Evolutionary conservation across 306 rosid species (phyloP).

Genomic region (Aeschynomene evenia): DNA sequence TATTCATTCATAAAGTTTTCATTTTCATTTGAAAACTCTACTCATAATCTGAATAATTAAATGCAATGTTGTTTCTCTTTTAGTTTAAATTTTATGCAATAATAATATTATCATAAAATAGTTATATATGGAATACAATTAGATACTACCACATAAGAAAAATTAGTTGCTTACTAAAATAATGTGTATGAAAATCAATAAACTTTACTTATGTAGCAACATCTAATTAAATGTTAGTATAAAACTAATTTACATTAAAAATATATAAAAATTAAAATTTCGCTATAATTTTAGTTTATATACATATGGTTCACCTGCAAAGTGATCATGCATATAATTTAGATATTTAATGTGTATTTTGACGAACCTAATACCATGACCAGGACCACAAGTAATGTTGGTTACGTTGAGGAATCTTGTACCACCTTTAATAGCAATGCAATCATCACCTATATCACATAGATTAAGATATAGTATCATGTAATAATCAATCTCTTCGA

Average conservation of each 20-base stretch:
- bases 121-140: too few relatives aligned
- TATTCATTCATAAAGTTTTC: neutral
- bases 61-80: neutral
- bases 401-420: slow-evolving; percentile 14
- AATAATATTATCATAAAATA: too few relatives aligned
- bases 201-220: too few relatives aligned
- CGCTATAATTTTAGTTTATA: neutral
- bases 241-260: too few relatives aligned
- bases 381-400: slow-evolving; percentile 45
- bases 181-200: too few relatives aligned
- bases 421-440: slow-evolving; percentile 44
- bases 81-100: too few relatives aligned
- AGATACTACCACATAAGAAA: too few relatives aligned
- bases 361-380: slow-evolving; percentile 59
- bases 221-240: too few relatives aligned
- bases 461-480: too few relatives aligned
- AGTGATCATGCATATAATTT: neutral
- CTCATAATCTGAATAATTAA: neutral
- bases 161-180: too few relatives aligned
- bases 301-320: neutral
- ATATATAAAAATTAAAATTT: too few relatives aligned
- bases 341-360: neutral
- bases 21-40: neutral
- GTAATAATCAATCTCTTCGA: too few relatives aligned
- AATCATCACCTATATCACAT: slow-evolving; percentile 49